A percentile compares a stretch with the other conserved stretches of the same genome.
Conservation (phyloP, 169 alveolate genomes). For the Plasmodium fragile region DNA sequence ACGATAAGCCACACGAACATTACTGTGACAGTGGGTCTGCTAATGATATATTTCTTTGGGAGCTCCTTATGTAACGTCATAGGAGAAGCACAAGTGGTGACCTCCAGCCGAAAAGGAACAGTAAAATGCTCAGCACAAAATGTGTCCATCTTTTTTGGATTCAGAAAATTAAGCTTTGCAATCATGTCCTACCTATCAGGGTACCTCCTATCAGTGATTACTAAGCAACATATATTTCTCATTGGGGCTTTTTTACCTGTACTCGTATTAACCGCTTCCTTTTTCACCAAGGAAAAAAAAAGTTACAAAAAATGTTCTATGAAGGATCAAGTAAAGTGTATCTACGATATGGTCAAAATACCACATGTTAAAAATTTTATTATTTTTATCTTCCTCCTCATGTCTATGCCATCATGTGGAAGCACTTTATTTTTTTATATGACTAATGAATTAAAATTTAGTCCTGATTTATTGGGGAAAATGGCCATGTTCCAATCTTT, state of each 20-base stretch:
- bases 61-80: constrained; percentile 89
- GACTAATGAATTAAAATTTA: constrained; percentile 89
- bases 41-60: constrained; percentile 83
- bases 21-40: constrained; percentile 77
- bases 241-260: constrained; percentile 85
- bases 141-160: constrained; percentile 86
- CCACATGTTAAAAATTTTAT: constrained; percentile 81
- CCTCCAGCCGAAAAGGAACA: constrained; percentile 84
- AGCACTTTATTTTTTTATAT: constrained; percentile 90
- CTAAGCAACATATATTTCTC: constrained; percentile 82
- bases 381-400: constrained; percentile 82
- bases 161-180: constrained; percentile 88
- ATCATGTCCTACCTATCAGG: constrained; percentile 88
- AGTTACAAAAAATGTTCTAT: constrained; percentile 26
- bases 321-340: constrained; percentile 58
- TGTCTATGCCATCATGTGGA: constrained; percentile 91
- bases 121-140: constrained; percentile 80
- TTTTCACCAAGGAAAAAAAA: constrained; percentile 82
- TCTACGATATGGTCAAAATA: constrained; percentile 63
- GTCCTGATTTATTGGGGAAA: constrained; percentile 89
- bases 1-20: constrained; percentile 72
- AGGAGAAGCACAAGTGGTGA: constrained; percentile 93
- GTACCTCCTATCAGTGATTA: constrained; percentile 70
- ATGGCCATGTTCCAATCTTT: constrained; percentile 88
- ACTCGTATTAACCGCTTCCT: constrained; percentile 81